These are phyloP conservation scores for Aspergillus amoenus DNA, from an alignment of 2,329 filamentous ascomycete genomes.

Conservation along the genomic window DNA sequence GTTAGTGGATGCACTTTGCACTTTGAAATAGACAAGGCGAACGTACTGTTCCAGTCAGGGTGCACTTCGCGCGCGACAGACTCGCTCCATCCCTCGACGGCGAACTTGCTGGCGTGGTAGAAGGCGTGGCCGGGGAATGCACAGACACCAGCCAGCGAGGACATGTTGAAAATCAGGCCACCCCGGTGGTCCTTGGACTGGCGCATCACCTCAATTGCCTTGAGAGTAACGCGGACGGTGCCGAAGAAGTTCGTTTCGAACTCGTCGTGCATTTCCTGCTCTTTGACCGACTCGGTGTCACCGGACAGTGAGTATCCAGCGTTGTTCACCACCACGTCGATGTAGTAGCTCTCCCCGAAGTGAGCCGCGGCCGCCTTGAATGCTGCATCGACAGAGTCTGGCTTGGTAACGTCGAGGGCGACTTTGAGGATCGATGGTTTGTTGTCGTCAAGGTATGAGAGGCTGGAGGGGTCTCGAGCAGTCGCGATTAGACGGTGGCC, in stretches of 20 bases:
- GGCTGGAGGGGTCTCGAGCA: slow-evolving; percentile 45
- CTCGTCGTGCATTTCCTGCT: slow-evolving; percentile 14
- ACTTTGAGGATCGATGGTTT: slow-evolving; percentile 45
- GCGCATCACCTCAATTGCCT: slow-evolving; percentile 2
- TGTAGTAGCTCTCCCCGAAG: slow-evolving; percentile 29
- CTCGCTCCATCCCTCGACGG: slow-evolving; percentile 23
- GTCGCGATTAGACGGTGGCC: slow-evolving; percentile 49
- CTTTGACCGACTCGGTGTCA: slow-evolving; percentile 19
- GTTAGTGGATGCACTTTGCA: too few species aligned
- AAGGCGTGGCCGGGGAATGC: slow-evolving; percentile 21
- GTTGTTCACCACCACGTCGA: slow-evolving; percentile 24
- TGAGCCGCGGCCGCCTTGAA: slow-evolving; percentile 31
- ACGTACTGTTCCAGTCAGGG: slow-evolving; percentile 19
- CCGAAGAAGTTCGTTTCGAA: slow-evolving; percentile 22
- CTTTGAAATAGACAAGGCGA: background rate
- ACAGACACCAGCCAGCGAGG: slow-evolving; percentile 19
- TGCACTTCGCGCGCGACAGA: slow-evolving; percentile 22
- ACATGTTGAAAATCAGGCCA: slow-evolving; percentile 22
- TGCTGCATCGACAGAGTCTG: slow-evolving; percentile 35
- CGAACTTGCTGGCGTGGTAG: slow-evolving; percentile 22
- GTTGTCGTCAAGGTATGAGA: slow-evolving; percentile 42
- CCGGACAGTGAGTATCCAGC: slow-evolving; percentile 22
- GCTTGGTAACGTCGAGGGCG: slow-evolving; percentile 49
- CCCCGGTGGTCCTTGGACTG: slow-evolving; percentile 5
- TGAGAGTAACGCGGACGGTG: background rate